Conservation (phyloP, 139 green algal species). For the Chlamydomonas asymmetrica region DNA sequence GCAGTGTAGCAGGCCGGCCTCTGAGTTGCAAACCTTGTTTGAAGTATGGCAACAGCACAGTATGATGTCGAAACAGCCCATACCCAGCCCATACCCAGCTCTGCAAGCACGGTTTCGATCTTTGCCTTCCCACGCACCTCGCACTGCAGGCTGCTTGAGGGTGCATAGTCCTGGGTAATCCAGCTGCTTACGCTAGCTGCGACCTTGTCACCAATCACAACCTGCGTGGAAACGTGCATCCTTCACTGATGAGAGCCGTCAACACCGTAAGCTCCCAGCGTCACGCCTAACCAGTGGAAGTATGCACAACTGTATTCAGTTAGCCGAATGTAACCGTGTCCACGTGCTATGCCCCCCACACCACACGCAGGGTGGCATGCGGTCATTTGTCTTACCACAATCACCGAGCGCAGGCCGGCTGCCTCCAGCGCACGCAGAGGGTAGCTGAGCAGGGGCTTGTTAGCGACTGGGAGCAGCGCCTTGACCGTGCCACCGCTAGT, state of each 20-base stretch:
- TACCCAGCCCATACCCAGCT: background rate
- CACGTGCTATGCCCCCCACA: too few relatives aligned
- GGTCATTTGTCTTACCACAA: conserved; percentile 59
- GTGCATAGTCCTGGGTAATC: conserved; percentile 45
- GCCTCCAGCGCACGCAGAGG: conserved; percentile 65
- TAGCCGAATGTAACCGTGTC: too few relatives aligned
- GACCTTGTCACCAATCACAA: conserved; percentile 59
- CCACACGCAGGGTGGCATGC: too few relatives aligned
- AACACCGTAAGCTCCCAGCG: too few relatives aligned
- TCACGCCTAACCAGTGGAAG: too few relatives aligned
- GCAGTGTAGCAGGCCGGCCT: too few relatives aligned
- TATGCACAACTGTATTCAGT: too few relatives aligned
- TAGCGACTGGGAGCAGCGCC: conserved; percentile 76
- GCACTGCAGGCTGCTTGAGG: conserved; percentile 29
- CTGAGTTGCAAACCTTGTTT: too few relatives aligned
- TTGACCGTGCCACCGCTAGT: conserved; percentile 58
- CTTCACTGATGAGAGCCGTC: too few relatives aligned
- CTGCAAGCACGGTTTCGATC: background rate
- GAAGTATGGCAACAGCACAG: too few relatives aligned
- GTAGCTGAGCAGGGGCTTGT: conserved; percentile 76
- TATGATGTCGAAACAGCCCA: too few relatives aligned
- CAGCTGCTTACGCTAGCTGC: conserved; percentile 51
- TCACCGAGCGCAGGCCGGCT: conserved; percentile 61
- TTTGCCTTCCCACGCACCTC: conserved; percentile 37
- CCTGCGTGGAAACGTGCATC: conserved; percentile 18